Percentiles rank a stretch among this genome's conserved stretches.
Conservation (phyloP, 2,329 filamentous ascomycete species). For the Colletotrichum sublineola region DNA sequence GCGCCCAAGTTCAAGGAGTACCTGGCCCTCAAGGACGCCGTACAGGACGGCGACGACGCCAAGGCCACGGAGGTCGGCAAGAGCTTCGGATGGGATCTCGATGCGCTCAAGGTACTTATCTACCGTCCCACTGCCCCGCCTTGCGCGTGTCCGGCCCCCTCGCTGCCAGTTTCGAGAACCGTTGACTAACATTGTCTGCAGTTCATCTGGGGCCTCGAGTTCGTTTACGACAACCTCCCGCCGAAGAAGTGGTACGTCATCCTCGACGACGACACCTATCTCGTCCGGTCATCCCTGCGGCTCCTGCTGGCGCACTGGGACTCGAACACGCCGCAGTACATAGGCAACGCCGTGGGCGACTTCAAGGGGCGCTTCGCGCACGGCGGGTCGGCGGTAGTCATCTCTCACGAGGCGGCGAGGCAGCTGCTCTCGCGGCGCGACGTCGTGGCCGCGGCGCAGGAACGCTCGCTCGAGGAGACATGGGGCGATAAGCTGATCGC, state of each 20-base stretch:
- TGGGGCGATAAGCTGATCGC: constrained; percentile 69
- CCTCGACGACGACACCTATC: constrained; percentile 69
- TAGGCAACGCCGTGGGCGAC: constrained; percentile 70
- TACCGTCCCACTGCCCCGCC: not conserved
- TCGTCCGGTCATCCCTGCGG: constrained; percentile 63
- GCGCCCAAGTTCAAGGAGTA: constrained; percentile 58
- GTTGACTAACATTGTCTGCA: constrained; percentile 45
- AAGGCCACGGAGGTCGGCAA: constrained; percentile 54
- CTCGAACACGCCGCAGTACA: constrained; percentile 60
- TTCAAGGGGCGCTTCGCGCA: constrained; percentile 69
- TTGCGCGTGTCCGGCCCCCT: not conserved
- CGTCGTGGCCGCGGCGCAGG: constrained; percentile 59
- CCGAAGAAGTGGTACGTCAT: constrained; percentile 71
- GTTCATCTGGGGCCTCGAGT: constrained; percentile 69
- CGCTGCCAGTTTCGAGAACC: not conserved
- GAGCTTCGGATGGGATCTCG: constrained; percentile 62
- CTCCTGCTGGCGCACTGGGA: constrained; percentile 64
- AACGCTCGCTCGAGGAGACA: constrained; percentile 63
- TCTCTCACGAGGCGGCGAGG: constrained; percentile 65
- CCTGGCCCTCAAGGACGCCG: constrained; percentile 53
- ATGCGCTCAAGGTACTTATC: constrained; percentile 60
- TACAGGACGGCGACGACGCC: constrained; percentile 55
- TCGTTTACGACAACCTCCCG: constrained; percentile 63
- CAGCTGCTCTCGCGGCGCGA: constrained; percentile 59
- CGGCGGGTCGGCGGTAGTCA: constrained; percentile 66